These are phyloP conservation scores for Mycena sanguinolenta DNA, from an alignment of 768 basidiomycete species.

Conservation along the genomic window DNA sequence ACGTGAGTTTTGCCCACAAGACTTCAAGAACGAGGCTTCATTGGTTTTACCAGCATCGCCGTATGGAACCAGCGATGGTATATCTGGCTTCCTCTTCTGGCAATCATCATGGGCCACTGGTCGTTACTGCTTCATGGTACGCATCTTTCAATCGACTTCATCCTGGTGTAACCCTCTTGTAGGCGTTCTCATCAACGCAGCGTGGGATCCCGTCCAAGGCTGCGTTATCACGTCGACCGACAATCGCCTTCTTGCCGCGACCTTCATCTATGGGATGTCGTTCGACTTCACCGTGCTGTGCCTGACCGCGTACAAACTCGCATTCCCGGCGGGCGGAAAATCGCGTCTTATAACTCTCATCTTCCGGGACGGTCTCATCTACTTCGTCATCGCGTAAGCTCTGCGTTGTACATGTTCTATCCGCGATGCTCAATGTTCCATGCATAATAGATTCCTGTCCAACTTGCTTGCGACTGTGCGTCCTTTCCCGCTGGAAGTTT, in stretches of 20 bases:
- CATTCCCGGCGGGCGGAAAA: slow-evolving; percentile 57
- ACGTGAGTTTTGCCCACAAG: slow-evolving; percentile 58
- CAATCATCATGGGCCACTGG: slow-evolving; percentile 79
- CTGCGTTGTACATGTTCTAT: slow-evolving; percentile 10
- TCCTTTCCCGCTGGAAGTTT: slow-evolving; percentile 9
- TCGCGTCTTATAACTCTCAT: slow-evolving; percentile 74
- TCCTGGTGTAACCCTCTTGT: background rate
- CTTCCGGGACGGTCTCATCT: slow-evolving; percentile 80
- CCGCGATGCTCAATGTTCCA: slow-evolving; percentile 29
- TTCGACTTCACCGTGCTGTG: slow-evolving; percentile 76
- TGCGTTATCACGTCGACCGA: slow-evolving; percentile 74
- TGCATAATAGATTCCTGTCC: slow-evolving; percentile 66
- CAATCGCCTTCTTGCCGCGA: slow-evolving; percentile 70
- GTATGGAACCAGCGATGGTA: slow-evolving; percentile 74
- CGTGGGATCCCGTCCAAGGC: slow-evolving; percentile 61
- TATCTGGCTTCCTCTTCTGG: slow-evolving; percentile 64
- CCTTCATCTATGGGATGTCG: slow-evolving; percentile 81
- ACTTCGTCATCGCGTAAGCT: slow-evolving; percentile 77
- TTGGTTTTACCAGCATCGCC: slow-evolving; percentile 63
- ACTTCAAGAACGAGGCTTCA: background rate
- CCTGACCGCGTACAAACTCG: slow-evolving; percentile 73
- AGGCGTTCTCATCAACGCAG: slow-evolving; percentile 74
- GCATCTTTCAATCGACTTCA: slow-evolving; percentile 13
- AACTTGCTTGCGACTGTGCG: slow-evolving; percentile 70
- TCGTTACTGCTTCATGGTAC: slow-evolving; percentile 76